Evolutionary conservation across 768 basidiomycete genomes (phyloP), one percentile per base, ranked within the genome.

Genomic region (Suillus subaureus): DNA sequence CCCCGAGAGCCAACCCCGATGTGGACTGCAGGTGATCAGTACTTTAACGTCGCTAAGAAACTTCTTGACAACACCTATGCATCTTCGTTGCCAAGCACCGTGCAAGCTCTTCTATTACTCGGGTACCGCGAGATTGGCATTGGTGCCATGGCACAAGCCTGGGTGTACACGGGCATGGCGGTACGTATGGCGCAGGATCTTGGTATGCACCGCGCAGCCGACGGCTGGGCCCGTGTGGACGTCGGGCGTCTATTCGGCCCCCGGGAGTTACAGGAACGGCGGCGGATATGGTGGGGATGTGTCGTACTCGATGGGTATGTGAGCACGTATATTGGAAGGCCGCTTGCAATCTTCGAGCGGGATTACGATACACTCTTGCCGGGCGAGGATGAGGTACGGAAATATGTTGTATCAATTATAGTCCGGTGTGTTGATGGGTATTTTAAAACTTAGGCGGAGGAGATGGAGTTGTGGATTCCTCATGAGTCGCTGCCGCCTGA

Each of bases 121-220:
- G 90, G 90, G 8, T 95, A 91, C 72, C 84, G 94, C 9, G 93
- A 96, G 76, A 85, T 94, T 49, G 94, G 94, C 3, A 91, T 94
- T 65, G 94, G 92, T 54, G 87, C 92, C 21, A 96, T 95, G 93
- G 89, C 90, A 9, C 87, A 90, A 75, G 89, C 92, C 39, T 96
- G 94, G 94, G 84, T 88, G 12, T 93, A 90, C 72, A 85, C 89
- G 23, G 93, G 94, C 13, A 92, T 93, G 90, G 93, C 91, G 0
- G 89, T 96, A 43, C 85, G 94, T n/a, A 94, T 96, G 93, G 93
- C 93, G 18, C 93, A 93, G 77, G 93, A 94, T 75, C 75, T 94
- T 63, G 93, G 93, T 9, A 86, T 94, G 84, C 93, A 94, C 71
- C 84, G 91, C 42, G 84, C 83, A 68, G 90, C 93, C 37, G 92